Percentiles rank a stretch among this genome's conserved stretches.
Evolutionary conservation across 2,329 filamentous ascomycete genomes (phyloP).

Genomic region (Penicillium sp.): DNA sequence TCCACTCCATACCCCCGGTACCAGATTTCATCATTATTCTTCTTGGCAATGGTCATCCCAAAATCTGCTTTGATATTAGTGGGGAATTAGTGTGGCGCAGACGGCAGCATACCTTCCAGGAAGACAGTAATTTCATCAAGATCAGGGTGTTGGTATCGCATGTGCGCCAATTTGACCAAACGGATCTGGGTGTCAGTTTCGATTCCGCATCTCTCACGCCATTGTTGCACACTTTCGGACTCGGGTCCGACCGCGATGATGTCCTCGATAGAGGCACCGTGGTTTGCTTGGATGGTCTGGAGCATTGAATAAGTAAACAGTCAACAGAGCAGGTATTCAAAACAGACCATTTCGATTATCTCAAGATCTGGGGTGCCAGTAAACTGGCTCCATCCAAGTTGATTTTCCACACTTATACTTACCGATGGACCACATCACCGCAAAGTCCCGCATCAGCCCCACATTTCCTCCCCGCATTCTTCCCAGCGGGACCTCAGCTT

Average conservation of each 20-base stretch:
- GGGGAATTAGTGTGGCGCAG: accelerated
- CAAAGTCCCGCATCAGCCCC: background rate
- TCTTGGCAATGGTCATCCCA: constrained; percentile 44
- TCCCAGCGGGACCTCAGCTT: background rate
- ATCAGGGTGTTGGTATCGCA: constrained; percentile 58
- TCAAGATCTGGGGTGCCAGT: too few relatives aligned
- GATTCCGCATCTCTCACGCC: constrained; percentile 34
- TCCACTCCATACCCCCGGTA: constrained; percentile 47
- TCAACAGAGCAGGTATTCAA: background rate
- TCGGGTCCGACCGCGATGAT: constrained; percentile 19
- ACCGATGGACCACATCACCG: too few relatives aligned
- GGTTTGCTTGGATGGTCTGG: constrained; percentile 2
- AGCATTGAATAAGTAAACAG: too few relatives aligned
- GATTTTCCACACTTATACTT: background rate
- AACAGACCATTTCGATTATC: background rate
- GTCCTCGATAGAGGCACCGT: constrained; percentile 18
- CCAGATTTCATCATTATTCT: constrained; percentile 39
- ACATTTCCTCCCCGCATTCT: background rate
- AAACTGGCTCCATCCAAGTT: background rate
- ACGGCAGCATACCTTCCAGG: constrained; percentile 11
- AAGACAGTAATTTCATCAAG: constrained; percentile 46
- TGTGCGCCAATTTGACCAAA: constrained; percentile 52
- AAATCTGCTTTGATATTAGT: constrained; percentile 33
- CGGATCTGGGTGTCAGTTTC: constrained; percentile 49
- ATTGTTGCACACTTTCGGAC: constrained; percentile 15